Conservation (phyloP, 164 flowering plant species). For the Magnolia sinica region DNA sequence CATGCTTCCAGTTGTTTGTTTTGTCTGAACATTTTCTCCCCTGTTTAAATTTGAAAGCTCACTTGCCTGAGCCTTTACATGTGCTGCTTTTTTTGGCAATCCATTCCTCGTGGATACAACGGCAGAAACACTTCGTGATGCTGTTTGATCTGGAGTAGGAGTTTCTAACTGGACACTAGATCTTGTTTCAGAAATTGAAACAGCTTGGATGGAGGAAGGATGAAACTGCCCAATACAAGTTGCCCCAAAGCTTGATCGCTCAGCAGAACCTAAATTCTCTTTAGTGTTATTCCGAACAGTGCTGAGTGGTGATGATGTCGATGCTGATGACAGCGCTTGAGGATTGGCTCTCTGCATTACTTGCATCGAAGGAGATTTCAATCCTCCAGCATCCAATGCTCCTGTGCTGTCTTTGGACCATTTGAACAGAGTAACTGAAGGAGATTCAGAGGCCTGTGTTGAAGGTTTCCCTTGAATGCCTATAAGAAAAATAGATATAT, state of each 20-base stretch:
- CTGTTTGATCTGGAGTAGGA: conserved; percentile 11
- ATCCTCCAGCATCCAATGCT: conserved; percentile 20
- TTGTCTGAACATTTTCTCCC: conserved; percentile 15
- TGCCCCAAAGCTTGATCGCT: conserved; percentile 20
- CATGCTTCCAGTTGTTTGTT: conserved; percentile 19
- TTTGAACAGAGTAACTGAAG: conserved; percentile 29
- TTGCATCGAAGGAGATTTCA: conserved; percentile 25
- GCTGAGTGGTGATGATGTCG: conserved; percentile 15
- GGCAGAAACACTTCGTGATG: conserved; percentile 7
- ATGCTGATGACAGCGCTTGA: conserved; percentile 13
- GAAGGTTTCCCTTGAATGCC: conserved; percentile 27
- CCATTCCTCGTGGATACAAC: conserved; percentile 17
- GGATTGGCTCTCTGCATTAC: conserved; percentile 7
- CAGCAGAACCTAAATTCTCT: conserved; percentile 17
- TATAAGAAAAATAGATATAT: conserved; percentile 20
- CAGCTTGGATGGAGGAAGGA: conserved; percentile 10
- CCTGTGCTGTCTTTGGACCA: conserved; percentile 27
- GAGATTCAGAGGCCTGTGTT: conserved; percentile 25
- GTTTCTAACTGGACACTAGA: conserved; percentile 22
- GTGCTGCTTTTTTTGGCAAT: conserved; percentile 13
- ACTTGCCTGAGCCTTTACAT: conserved; percentile 4
- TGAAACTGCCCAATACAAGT: conserved; percentile 15
- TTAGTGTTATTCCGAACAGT: conserved; percentile 13
- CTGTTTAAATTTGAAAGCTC: conserved; percentile 17
- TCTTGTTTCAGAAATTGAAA: conserved; percentile 17